Conservation (phyloP, 768 basidiomycete species). For the Pholiota conissans region DNA sequence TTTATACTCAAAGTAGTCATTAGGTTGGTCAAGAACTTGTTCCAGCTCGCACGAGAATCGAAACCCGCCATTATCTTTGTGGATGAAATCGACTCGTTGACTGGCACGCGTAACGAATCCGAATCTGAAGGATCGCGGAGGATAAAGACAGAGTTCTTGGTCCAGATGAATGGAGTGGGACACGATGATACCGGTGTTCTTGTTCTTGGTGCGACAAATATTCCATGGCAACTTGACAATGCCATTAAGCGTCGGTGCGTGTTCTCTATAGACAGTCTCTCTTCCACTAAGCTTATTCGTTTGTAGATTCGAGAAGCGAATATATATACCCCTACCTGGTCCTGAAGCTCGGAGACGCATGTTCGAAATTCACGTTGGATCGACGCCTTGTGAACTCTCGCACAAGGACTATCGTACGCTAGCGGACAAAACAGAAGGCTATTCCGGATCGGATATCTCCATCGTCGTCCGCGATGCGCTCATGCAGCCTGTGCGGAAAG, state of each 20-base stretch:
- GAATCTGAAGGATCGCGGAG: conserved; percentile 96
- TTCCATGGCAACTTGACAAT: conserved; percentile 96
- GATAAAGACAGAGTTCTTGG: conserved; percentile 96
- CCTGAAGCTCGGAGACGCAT: conserved; percentile 89
- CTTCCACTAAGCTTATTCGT: background rate
- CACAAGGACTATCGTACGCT: conserved; percentile 78
- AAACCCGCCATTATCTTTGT: conserved; percentile 99
- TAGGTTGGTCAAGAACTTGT: conserved; percentile 94
- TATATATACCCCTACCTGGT: conserved; percentile 97
- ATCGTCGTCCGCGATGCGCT: conserved; percentile 94
- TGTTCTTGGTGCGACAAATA: conserved; percentile 96
- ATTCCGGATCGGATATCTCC: conserved; percentile 94
- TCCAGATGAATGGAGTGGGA: conserved; percentile 99
- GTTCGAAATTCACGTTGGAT: conserved; percentile 96
- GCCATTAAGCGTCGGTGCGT: conserved; percentile 94
- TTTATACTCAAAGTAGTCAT: background rate
- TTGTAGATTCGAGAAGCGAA: conserved; percentile 90
- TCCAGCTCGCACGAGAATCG: conserved; percentile 92
- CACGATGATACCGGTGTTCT: conserved; percentile 97
- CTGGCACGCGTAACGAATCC: conserved; percentile 93
- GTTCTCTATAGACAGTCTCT: conserved; percentile 15
- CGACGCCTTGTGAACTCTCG: conserved; percentile 84
- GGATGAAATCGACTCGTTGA: conserved; percentile 96
- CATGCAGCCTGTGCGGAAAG: conserved; percentile 98
- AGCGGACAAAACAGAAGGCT: conserved; percentile 89